Conservation (phyloP, 202 grass and related monocot genomes). For the Panicum hallii region DNA sequence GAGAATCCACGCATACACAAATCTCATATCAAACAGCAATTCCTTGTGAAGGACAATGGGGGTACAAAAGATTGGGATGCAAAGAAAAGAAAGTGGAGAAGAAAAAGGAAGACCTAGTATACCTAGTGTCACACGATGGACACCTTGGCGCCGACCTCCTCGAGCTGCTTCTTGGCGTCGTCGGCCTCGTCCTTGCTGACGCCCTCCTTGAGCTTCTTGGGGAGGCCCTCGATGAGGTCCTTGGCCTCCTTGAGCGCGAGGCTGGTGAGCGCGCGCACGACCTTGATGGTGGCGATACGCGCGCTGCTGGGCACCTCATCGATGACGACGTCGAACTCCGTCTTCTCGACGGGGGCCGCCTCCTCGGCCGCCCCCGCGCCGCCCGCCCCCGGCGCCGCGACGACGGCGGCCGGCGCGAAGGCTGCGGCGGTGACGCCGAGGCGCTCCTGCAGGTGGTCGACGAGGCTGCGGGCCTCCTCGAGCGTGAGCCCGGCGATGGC, state of each 20-base stretch:
- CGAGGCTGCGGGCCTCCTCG: conserved; percentile 73
- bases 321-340: conserved; percentile 82
- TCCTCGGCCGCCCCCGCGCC: conserved; percentile 44
- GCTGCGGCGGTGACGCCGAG: conserved; percentile 81
- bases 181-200: conserved; percentile 81
- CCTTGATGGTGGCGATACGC: conserved; percentile 82
- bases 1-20: conserved; percentile 1
- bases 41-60: conserved; percentile 29
- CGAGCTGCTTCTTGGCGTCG: conserved; percentile 84
- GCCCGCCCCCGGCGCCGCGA: conserved; percentile 47
- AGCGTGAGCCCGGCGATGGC: conserved; percentile 82
- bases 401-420: conserved; percentile 65
- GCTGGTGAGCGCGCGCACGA: conserved; percentile 80
- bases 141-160: conserved; percentile 87
- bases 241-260: conserved; percentile 89
- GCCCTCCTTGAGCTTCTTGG: conserved; percentile 87
- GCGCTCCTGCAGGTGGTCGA: conserved; percentile 80
- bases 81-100: not conserved
- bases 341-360: conserved; percentile 67
- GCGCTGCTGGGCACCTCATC: conserved; percentile 80
- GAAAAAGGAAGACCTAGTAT: conserved; percentile 36
- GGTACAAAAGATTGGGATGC: conserved; percentile 43
- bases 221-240: conserved; percentile 88
- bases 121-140: conserved; percentile 73
- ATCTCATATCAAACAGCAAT: conserved; percentile 35